These are phyloP conservation scores for Fonsecaea multimorphosa DNA, from an alignment of 2,329 filamentous ascomycete genomes.

Conservation along the genomic window DNA sequence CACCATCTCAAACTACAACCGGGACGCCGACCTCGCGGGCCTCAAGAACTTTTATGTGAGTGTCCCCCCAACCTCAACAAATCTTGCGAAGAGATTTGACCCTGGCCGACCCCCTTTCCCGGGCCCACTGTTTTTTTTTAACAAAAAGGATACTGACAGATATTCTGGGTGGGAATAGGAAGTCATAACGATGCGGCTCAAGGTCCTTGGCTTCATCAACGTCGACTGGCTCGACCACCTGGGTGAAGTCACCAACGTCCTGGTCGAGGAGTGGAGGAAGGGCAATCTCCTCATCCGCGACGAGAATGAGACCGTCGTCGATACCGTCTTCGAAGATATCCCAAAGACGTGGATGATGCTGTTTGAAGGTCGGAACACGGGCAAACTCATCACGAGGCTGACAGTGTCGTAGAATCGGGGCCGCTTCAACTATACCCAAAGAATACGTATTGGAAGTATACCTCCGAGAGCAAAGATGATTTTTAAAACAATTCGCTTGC, in stretches of 20 bases:
- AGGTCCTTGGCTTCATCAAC: constrained; percentile 29
- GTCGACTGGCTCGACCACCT: constrained; percentile 66
- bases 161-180: background rate
- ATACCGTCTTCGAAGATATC: constrained; percentile 55
- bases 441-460: too few relatives aligned
- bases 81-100: too few relatives aligned
- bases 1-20: constrained; percentile 56
- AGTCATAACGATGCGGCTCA: constrained; percentile 52
- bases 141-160: too few relatives aligned
- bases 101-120: too few relatives aligned
- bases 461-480: too few relatives aligned
- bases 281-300: constrained; percentile 66
- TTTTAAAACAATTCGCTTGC: too few relatives aligned
- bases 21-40: background rate
- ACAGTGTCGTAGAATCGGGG: background rate
- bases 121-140: too few relatives aligned
- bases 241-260: constrained; percentile 66
- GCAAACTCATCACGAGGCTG: constrained; percentile 50
- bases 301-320: constrained; percentile 60
- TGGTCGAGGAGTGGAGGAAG: constrained; percentile 71
- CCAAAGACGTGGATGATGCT: constrained; percentile 60
- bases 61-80: too few relatives aligned
- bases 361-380: constrained; percentile 72
- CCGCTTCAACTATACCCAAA: too few relatives aligned
- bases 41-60: too few relatives aligned